phyloP scores from a whole-genome alignment of 371 early-diverging fungal genomes.

The Mortierella sp. region DNA sequence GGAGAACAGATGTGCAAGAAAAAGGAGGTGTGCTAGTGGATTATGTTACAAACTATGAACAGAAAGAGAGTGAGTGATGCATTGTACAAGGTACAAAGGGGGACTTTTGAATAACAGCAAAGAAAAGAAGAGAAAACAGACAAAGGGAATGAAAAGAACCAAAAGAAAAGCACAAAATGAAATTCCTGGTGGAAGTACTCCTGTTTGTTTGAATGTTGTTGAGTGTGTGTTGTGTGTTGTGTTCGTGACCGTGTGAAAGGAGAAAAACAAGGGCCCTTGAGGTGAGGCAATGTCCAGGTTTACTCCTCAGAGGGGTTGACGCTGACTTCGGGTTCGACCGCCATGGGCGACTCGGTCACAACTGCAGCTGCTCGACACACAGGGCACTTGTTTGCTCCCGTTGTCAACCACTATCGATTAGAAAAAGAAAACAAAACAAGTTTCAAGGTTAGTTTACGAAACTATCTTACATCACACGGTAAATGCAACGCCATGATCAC shows the following conservation, averaged over 20 bases:
- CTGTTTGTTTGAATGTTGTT: background rate
- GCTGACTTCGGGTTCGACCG: slow-evolving; percentile 22
- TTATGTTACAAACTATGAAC: slow-evolving; percentile 10
- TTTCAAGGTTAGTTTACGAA: background rate
- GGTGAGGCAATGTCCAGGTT: background rate
- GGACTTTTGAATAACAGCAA: background rate
- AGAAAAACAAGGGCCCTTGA: background rate
- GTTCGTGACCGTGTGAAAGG: background rate
- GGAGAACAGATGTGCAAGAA: background rate
- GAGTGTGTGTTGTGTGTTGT: background rate
- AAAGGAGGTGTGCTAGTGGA: background rate
- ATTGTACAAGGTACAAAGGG: background rate
- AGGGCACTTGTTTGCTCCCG: slow-evolving; percentile 64
- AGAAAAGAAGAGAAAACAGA: background rate
- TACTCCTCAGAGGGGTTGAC: slow-evolving; percentile 23
- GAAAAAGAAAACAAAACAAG: background rate
- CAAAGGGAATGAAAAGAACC: background rate
- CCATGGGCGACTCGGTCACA: slow-evolving; percentile 22
- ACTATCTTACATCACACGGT: too few species aligned
- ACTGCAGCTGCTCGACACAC: slow-evolving; percentile 60
- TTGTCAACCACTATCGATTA: slow-evolving; percentile 59
- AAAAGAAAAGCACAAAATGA: background rate
- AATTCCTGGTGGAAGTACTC: background rate
- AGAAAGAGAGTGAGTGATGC: background rate
- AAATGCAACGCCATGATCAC: background rate